Percentiles rank a stretch among this genome's conserved stretches.
These are phyloP conservation scores for Pulveroboletus sp. DNA, from an alignment of 768 basidiomycete genomes.

Conservation along the genomic window DNA sequence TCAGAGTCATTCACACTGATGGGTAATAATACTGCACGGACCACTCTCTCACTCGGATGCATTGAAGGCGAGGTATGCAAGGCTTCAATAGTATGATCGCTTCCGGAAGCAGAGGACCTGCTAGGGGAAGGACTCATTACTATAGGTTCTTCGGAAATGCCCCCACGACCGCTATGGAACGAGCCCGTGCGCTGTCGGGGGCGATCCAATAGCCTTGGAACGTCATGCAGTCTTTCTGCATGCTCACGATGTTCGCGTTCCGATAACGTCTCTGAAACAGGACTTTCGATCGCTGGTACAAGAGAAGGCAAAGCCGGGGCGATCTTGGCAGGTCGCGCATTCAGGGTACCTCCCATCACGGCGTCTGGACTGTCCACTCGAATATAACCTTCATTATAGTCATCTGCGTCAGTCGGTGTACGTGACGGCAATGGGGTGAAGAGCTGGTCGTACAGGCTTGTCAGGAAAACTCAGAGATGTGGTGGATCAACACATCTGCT, in stretches of 20 bases:
- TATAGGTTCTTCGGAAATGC: slow-evolving; percentile 17
- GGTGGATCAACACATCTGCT: slow-evolving; percentile 8
- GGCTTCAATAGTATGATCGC: slow-evolving; percentile 31
- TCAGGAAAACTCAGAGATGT: slow-evolving; percentile 4
- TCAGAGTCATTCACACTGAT: neutral
- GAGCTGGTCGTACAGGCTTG: slow-evolving; percentile 14
- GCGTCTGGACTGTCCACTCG: slow-evolving; percentile 30
- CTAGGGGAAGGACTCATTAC: slow-evolving; percentile 18
- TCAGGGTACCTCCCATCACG: slow-evolving; percentile 30
- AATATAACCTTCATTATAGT: slow-evolving; percentile 29
- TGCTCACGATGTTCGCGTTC: slow-evolving; percentile 23
- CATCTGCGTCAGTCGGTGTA: slow-evolving; percentile 29
- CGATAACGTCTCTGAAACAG: slow-evolving; percentile 18
- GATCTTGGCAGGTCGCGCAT: slow-evolving; percentile 28
- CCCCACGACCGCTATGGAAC: slow-evolving; percentile 20
- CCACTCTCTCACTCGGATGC: slow-evolving; percentile 26
- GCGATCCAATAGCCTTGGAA: slow-evolving; percentile 22
- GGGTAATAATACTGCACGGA: slow-evolving; percentile 5
- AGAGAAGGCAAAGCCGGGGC: slow-evolving; percentile 20
- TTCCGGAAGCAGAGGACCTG: slow-evolving; percentile 20
- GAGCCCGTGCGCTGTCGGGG: slow-evolving; percentile 18
- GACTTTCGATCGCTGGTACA: slow-evolving; percentile 15
- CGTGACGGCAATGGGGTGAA: slow-evolving; percentile 33
- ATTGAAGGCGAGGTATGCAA: slow-evolving; percentile 17
- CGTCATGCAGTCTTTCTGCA: slow-evolving; percentile 13